Evolutionary conservation across 768 basidiomycete species (phyloP).

Genomic region (Mycena vulgaris): DNA sequence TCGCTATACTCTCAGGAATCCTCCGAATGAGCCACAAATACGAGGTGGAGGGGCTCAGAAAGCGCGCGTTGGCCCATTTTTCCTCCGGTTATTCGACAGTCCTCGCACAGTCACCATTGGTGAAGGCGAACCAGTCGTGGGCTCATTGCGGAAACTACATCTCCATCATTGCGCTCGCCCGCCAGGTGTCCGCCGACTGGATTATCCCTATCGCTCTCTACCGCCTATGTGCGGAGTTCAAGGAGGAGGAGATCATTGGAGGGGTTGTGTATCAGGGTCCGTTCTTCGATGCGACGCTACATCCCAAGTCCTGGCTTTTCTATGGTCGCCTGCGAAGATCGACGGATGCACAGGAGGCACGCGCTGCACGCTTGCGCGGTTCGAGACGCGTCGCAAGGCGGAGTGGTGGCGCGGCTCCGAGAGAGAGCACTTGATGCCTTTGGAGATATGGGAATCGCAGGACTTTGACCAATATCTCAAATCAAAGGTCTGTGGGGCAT

Average conservation of each 20-base stretch:
- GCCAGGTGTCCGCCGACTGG: constrained; percentile 8
- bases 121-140: background rate
- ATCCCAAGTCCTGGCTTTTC: background rate
- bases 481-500: too few relatives aligned
- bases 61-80: constrained; percentile 20
- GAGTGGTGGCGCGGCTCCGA: too few relatives aligned
- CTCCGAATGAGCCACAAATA: constrained; percentile 30
- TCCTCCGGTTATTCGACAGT: background rate
- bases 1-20: constrained; percentile 2
- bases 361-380: too few relatives aligned
- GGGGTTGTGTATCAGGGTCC: too few relatives aligned
- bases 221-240: background rate
- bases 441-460: too few relatives aligned
- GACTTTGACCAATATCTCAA: too few relatives aligned
- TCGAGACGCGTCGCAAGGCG: too few relatives aligned
- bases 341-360: too few relatives aligned
- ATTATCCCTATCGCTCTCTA: constrained; percentile 14
- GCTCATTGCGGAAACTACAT: background rate
- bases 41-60: constrained; percentile 9
- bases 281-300: background rate
- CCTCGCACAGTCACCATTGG: background rate
- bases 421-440: too few relatives aligned
- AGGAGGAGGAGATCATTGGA: too few relatives aligned
- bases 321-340: background rate
- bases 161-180: background rate